Base-by-base conservation (phyloP, 306 rosid species). In the Cucurbita argyrosperma region DNA sequence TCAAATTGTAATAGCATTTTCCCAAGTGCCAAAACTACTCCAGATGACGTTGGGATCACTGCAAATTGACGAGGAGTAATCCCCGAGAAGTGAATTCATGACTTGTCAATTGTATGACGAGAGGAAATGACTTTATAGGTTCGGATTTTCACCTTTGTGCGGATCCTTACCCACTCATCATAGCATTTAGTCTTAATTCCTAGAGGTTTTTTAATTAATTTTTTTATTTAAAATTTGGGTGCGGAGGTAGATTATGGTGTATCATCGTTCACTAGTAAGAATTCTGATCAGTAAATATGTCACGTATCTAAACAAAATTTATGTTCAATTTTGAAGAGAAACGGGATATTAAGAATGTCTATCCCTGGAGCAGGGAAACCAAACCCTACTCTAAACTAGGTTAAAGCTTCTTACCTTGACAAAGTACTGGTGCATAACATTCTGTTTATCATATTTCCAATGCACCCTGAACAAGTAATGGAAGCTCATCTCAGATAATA, bases 341-440 rank as follows among this genome's bases (percentile, higher is more conserved):
- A 38, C 23, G 3, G 14, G 58, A 51, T 47, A 10, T 23, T 50
- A 46, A 47, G 55, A 68, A 26, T 30, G 43, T 69, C 74, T 13
- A 50, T 26, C 74, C 74, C 45, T 69, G 59, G 40, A 69, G 59
- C 21, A 68, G 8, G 14, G 74, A 49, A 47, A 23, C 57, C 42
- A 69, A 49, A 49, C 15, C 45, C 15, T 37, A 26, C 8, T 30
- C 15, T 14, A 69, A 68, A 68, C 38, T 14, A 68, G 21, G 74
- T 26, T 14, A 14, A 35, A 13, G 74, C 50, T 61, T 82, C 92
- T 75, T 80, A 92, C 98, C 98, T 92, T 92, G 79, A 90, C 69
- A 78, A 92, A 92, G 84, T 92, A 92, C 81, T 90, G 96, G 88
- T 92, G 85, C 77, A 80, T 66, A 59, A 96, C 96, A 79, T 82